A percentile compares a stretch with the other conserved stretches of the same genome.
phyloP scores from a whole-genome alignment of 306 rosid genomes.

The Bauhinia variegata region DNA sequence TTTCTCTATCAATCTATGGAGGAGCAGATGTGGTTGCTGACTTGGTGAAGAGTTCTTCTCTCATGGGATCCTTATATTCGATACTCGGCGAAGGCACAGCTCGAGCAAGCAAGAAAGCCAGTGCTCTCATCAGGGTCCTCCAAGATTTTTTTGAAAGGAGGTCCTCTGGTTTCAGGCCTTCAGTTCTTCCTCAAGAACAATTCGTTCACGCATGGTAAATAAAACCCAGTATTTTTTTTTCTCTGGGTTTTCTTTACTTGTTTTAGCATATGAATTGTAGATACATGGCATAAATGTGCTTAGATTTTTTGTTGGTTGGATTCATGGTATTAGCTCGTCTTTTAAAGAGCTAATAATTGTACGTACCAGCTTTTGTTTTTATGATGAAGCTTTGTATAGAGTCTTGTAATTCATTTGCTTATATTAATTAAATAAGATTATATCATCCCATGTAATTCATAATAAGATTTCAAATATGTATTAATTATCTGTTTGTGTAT shows the following conservation, averaged over 20 bases:
- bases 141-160: constrained; percentile 67
- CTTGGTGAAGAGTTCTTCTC: constrained; percentile 57
- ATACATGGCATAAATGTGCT: constrained; percentile 34
- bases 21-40: constrained; percentile 59
- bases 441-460: constrained; percentile 1
- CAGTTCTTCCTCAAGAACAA: constrained; percentile 57
- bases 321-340: constrained; percentile 55
- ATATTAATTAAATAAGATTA: constrained; percentile 31
- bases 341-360: constrained; percentile 57
- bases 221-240: constrained; percentile 39
- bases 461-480: too few relatives aligned
- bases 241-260: constrained; percentile 44
- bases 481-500: too few relatives aligned
- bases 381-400: constrained; percentile 54
- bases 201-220: constrained; percentile 63
- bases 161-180: constrained; percentile 50
- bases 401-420: constrained; percentile 31
- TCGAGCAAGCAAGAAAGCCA: constrained; percentile 63
- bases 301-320: constrained; percentile 17
- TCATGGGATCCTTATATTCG: constrained; percentile 71
- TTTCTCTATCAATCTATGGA: constrained; percentile 63
- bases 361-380: constrained; percentile 58
- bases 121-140: constrained; percentile 68
- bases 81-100: constrained; percentile 66
- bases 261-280: constrained; percentile 38